These are phyloP conservation scores for Pichia scutulata DNA, from an alignment of 805 yeast species.

Conservation along the genomic window DNA sequence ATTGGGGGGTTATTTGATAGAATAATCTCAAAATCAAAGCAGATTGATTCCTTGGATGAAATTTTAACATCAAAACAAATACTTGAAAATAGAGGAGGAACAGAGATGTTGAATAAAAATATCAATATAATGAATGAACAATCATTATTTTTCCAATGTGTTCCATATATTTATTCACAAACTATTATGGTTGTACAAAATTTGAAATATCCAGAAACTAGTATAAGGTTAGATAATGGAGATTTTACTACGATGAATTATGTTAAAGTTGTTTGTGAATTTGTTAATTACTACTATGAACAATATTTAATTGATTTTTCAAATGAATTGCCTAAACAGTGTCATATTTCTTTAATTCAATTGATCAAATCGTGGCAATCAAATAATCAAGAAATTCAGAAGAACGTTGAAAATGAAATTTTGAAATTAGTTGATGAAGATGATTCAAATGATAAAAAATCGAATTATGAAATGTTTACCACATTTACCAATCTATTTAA, in stretches of 20 bases:
- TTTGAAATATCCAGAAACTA: slow-evolving; percentile 24
- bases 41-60: slow-evolving; percentile 23
- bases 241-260: slow-evolving; percentile 23
- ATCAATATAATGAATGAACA: slow-evolving; percentile 28
- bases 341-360: slow-evolving; percentile 22
- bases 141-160: slow-evolving; percentile 30
- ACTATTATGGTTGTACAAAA: slow-evolving; percentile 18
- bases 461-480: slow-evolving; percentile 43
- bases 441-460: slow-evolving; percentile 25
- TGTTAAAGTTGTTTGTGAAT: slow-evolving; percentile 22
- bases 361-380: slow-evolving; percentile 35
- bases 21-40: slow-evolving; percentile 25
- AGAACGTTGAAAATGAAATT: slow-evolving; percentile 33
- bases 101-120: slow-evolving; percentile 5
- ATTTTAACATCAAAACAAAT: neutral
- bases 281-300: slow-evolving; percentile 30
- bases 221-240: slow-evolving; percentile 1
- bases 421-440: slow-evolving; percentile 26
- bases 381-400: slow-evolving; percentile 29
- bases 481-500: slow-evolving; percentile 60
- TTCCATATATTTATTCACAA: slow-evolving; percentile 28
- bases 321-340: slow-evolving; percentile 27
- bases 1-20: slow-evolving; percentile 30
- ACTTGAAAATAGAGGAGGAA: neutral
- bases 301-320: slow-evolving; percentile 29